phyloP scores from a whole-genome alignment of 768 basidiomycete genomes.

The Trametes gibbosa region DNA sequence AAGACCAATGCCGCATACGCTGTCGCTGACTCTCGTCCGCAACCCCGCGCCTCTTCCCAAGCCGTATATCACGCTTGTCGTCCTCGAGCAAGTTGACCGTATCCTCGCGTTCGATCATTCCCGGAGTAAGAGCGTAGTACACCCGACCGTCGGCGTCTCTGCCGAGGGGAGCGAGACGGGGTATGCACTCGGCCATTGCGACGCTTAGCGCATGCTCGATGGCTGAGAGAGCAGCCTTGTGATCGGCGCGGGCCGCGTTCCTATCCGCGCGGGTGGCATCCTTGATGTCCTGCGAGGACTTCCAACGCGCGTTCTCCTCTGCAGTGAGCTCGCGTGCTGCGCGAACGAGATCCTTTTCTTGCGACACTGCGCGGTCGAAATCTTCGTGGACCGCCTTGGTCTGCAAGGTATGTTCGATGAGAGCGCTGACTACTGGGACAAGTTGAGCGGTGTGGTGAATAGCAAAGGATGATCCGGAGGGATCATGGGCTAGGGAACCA shows the following conservation, averaged over 20 bases:
- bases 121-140: conserved; percentile 68
- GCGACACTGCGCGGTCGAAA: conserved; percentile 55
- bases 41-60: conserved; percentile 41
- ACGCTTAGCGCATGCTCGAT: conserved; percentile 60
- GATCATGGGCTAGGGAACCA: conserved; percentile 9
- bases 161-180: conserved; percentile 65
- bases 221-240: conserved; percentile 47
- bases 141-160: conserved; percentile 61
- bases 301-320: conserved; percentile 60
- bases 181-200: conserved; percentile 40
- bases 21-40: conserved; percentile 48
- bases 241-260: conserved; percentile 35
- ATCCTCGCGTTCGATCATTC: conserved; percentile 52
- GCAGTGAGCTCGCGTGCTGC: conserved; percentile 52
- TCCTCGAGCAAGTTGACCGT: conserved; percentile 35
- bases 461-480: conserved; percentile 28
- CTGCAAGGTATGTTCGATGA: conserved; percentile 52
- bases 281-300: conserved; percentile 33
- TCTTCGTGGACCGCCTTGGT: conserved; percentile 52
- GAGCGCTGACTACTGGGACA: conserved; percentile 58
- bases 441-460: conserved; percentile 63
- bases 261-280: conserved; percentile 26
- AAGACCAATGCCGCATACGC: conserved; percentile 61
- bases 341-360: conserved; percentile 51
- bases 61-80: conserved; percentile 33